These are phyloP conservation scores for Pseudoneurospora amorphoporcata DNA, from an alignment of 495 filamentous ascomycete species.

Conservation along the genomic window DNA sequence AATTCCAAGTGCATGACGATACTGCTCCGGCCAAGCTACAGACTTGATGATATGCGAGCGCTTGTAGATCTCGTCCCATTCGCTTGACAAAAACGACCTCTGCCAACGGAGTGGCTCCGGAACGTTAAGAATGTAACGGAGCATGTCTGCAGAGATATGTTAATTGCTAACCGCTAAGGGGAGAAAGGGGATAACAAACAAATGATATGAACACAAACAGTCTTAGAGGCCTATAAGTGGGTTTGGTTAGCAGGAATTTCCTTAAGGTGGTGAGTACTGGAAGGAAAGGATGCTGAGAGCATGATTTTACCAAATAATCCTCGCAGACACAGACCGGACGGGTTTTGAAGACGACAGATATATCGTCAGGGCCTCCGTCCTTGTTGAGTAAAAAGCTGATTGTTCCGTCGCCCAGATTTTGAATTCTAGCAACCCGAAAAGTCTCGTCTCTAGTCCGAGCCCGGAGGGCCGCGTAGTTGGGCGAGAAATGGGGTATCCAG, in stretches of 20 bases:
- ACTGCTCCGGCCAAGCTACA: background rate
- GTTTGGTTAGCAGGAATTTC: background rate
- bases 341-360: background rate
- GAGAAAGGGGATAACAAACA: background rate
- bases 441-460: background rate
- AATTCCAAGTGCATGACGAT: background rate
- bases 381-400: background rate
- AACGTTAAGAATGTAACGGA: background rate
- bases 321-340: background rate
- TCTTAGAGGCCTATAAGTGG: background rate
- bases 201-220: background rate
- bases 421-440: background rate
- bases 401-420: background rate
- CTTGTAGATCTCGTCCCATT: background rate
- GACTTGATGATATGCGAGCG: background rate
- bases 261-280: background rate
- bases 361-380: background rate
- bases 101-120: background rate
- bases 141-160: background rate
- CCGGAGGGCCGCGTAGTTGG: background rate
- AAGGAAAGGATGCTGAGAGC: background rate
- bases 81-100: background rate
- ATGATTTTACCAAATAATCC: background rate
- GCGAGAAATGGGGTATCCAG: background rate
- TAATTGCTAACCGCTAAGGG: background rate